Base-by-base conservation (phyloP, 352 stramenopile genomes). In the Saprolegnia diclina region DNA sequence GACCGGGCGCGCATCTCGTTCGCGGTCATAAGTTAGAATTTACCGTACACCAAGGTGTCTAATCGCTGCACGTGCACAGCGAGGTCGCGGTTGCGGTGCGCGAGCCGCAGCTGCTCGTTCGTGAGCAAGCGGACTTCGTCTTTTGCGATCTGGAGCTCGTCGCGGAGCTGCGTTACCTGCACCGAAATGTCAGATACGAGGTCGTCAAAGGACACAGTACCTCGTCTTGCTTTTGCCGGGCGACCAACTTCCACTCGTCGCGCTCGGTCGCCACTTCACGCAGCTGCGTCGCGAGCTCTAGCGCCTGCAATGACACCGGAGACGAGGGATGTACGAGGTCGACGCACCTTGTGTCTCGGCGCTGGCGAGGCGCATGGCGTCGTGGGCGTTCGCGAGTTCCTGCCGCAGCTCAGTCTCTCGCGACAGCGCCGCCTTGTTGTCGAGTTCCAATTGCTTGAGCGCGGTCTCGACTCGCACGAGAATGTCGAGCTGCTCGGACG, bases 71-170 rank as follows among this genome's bases (percentile, higher is more conserved):
- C 83, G 21, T 91, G 83, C 4, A 81, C 78, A 5, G 84, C 65
- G 4, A 93, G 71, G 70, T 92, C 82, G 56, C 77, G 79, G 75
- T 92, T 92, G 54, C 90, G 82, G 14, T 79, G 78, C 71, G 87
- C 79, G 32, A 93, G 77, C 0, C 85, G 76, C 45, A 78, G 53
- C 29, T 76, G 77, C 63, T 91, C 83, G 50, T 76, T 77, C 11
- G 72, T 75, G 37, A 90, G 69, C n/a, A 91, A 72, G 37, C 88
- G 78, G 7, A 75, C 77, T 56, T 93, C 85, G 57, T 92, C 85
- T 0, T 73, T 73, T 0, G 81, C 80, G 46, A 90, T 86, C 40
- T 73, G 65, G 0, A 92, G 59, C 63, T 91, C 80, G 35, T 90
- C 80, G 48, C 88, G 74, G 11, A 91, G 56, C 64, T 88, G 80